These are phyloP conservation scores for Pythium phragmiticola DNA, from an alignment of 352 stramenopile species.

Conservation along the genomic window DNA sequence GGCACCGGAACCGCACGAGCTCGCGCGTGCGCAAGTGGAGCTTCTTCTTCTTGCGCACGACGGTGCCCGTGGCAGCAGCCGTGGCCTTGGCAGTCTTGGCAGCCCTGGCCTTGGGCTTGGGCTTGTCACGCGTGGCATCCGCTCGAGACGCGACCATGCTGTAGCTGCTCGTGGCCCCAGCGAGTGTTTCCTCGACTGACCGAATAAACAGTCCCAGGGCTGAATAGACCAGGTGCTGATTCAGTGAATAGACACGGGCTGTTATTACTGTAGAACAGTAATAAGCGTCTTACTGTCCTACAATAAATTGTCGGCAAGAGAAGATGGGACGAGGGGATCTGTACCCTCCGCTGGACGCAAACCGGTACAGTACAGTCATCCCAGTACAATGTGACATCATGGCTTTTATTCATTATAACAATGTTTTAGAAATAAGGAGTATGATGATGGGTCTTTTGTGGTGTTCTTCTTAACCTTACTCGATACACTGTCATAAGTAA, in stretches of 20 bases:
- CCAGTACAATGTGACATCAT: no score
- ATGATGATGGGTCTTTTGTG: no score
- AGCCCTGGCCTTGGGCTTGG: background rate
- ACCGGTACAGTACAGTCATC: no score
- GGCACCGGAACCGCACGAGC: constrained; percentile 13
- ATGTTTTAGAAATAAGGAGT: no score
- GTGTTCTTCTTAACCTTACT: no score
- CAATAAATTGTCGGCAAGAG: no score
- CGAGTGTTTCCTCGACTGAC: background rate
- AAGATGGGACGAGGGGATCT: no score
- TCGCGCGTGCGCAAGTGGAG: constrained; percentile 14
- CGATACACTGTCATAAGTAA: no score
- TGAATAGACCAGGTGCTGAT: background rate
- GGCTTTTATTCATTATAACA: no score
- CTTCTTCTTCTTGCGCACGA: constrained; percentile 14
- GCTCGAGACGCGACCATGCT: background rate
- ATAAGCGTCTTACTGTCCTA: no score
- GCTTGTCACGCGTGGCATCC: background rate
- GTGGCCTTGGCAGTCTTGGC: background rate
- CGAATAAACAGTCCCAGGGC: background rate
- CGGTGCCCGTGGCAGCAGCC: background rate
- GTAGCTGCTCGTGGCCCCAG: background rate
- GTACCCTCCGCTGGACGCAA: no score
- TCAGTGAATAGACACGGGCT: background rate
- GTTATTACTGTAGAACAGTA: no score